These are phyloP conservation scores for Singerocomus rubriflavus DNA, from an alignment of 1,284 basidiomycete species.

Conservation along the genomic window DNA sequence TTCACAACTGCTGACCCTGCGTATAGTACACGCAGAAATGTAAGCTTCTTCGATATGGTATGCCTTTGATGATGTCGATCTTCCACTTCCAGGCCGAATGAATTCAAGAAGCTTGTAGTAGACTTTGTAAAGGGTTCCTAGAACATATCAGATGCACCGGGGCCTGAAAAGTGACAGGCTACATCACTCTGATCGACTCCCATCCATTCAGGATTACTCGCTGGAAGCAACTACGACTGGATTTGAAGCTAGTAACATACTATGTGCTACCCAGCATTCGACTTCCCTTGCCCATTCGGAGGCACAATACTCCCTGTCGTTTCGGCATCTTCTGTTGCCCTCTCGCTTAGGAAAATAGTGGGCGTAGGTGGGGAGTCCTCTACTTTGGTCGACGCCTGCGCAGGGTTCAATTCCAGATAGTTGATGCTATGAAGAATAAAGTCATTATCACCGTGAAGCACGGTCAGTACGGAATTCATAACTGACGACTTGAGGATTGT, in stretches of 20 bases:
- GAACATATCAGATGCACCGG: not conserved
- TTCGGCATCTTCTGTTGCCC: conserved; percentile 6
- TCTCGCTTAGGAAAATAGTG: conserved; percentile 12
- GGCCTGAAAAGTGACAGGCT: not conserved
- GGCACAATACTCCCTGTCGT: not conserved
- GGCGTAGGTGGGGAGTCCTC: conserved; percentile 26
- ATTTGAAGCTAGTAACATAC: not conserved
- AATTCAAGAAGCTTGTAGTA: conserved; percentile 43
- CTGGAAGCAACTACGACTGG: not conserved
- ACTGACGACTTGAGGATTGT: conserved; percentile 54
- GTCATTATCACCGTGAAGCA: not conserved
- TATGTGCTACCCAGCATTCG: not conserved
- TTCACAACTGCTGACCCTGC: conserved; percentile 1
- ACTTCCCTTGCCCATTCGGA: not conserved
- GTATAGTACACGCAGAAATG: conserved; percentile 59
- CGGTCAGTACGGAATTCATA: not conserved
- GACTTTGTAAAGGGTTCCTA: conserved; percentile 37
- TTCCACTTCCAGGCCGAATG: conserved; percentile 39
- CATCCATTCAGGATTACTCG: not conserved
- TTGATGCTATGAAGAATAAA: conserved; percentile 21
- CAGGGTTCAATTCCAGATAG: conserved; percentile 30
- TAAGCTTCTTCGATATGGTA: conserved; percentile 25
- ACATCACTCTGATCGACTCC: not conserved
- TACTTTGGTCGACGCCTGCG: conserved; percentile 29
- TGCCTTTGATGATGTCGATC: not conserved